phyloP scores from a whole-genome alignment of 306 rosid genomes.

The Glycine soja region DNA sequence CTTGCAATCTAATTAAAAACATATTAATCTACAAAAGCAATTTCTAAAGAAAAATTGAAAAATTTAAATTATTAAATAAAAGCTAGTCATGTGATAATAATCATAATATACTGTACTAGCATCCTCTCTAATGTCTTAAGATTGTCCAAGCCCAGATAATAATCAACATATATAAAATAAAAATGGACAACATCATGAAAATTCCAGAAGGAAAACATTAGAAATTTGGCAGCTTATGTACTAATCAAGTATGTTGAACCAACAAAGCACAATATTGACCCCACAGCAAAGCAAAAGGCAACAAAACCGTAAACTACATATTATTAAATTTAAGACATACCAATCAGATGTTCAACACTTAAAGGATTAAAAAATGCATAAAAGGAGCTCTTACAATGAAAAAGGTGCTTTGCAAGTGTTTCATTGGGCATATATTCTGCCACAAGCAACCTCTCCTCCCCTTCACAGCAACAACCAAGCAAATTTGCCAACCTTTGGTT shows the following conservation, averaged over 20 bases:
- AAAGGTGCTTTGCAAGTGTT: conserved; percentile 86
- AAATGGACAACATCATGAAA: neutral
- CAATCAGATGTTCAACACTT: conserved; percentile 15
- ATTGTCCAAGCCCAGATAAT: neutral
- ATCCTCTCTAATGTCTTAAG: conserved; percentile 8
- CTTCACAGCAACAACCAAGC: conserved; percentile 81
- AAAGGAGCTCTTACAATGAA: conserved; percentile 66
- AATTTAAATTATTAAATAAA: conserved; percentile 5
- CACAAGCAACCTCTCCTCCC: conserved; percentile 84
- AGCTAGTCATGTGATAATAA: neutral
- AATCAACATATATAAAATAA: neutral
- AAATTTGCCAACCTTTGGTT: conserved; percentile 75
- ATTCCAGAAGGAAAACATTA: no score
- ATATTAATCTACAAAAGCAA: neutral
- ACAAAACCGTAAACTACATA: neutral
- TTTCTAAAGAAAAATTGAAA: neutral
- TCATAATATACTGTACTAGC: neutral
- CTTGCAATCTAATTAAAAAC: neutral
- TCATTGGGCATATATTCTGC: conserved; percentile 84
- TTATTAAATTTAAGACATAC: conserved; percentile 2
- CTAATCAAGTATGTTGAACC: conserved; percentile 22
- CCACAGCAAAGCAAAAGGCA: conserved; percentile 15
- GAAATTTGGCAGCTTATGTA: conserved; percentile 17
- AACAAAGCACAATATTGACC: neutral
- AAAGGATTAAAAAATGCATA: neutral